Conservation (phyloP, 1,284 basidiomycete genomes). For the Neotropicomus parvogracilis region DNA sequence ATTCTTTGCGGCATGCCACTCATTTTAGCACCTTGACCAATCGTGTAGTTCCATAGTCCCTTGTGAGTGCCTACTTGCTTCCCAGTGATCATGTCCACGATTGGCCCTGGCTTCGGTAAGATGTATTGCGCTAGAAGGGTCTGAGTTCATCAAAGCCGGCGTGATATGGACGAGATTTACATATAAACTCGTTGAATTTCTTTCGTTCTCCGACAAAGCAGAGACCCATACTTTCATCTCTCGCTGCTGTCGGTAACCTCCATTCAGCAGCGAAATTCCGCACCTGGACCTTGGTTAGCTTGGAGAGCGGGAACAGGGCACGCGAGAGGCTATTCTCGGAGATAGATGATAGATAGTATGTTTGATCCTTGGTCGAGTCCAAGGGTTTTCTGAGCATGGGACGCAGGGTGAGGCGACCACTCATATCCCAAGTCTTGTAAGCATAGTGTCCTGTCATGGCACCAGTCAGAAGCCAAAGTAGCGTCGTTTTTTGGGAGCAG, state of each 20-base stretch:
- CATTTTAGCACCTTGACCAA: constrained; percentile 77
- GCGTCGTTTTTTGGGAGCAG: neutral
- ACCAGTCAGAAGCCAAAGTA: constrained; percentile 1
- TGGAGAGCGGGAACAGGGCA: constrained; percentile 78
- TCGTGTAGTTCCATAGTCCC: constrained; percentile 87
- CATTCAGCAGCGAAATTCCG: constrained; percentile 71
- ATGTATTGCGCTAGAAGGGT: constrained; percentile 70
- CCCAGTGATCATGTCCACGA: constrained; percentile 60
- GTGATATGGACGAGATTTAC: constrained; percentile 38
- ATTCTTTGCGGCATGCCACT: constrained; percentile 59
- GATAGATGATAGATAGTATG: constrained; percentile 88
- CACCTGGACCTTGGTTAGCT: constrained; percentile 67
- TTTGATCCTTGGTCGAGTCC: constrained; percentile 86
- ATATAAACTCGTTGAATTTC: constrained; percentile 72
- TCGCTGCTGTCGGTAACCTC: constrained; percentile 71
- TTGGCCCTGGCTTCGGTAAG: constrained; percentile 58
- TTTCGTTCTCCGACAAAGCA: constrained; percentile 90
- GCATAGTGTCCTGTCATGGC: constrained; percentile 79
- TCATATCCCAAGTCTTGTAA: constrained; percentile 51
- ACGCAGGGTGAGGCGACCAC: constrained; percentile 30
- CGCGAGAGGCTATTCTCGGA: constrained; percentile 59
- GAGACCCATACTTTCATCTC: constrained; percentile 93
- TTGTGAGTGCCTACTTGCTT: constrained; percentile 59
- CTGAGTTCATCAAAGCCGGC: constrained; percentile 9
- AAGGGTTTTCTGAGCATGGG: constrained; percentile 63